A percentile compares a stretch with the other conserved stretches of the same genome.
Conservation (phyloP, 2,329 filamentous ascomycete species). For the Ascochyta lentis region DNA sequence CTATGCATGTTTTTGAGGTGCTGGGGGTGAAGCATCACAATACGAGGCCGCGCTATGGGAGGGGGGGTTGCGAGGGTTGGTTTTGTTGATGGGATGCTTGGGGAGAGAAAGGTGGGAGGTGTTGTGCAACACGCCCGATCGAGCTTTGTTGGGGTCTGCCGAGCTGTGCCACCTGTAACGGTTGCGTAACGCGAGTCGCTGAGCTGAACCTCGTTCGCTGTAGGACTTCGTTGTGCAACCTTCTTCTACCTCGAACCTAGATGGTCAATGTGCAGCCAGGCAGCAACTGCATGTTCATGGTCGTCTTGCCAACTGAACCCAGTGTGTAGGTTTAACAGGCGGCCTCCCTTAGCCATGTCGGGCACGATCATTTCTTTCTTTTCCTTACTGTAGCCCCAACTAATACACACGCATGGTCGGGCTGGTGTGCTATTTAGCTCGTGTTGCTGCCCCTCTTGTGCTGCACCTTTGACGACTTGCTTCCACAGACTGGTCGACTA, state of each 20-base stretch:
- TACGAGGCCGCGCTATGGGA: not conserved
- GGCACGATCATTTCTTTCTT: not conserved
- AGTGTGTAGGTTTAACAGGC: not conserved
- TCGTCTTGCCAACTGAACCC: not conserved
- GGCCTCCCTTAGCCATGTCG: not conserved
- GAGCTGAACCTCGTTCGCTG: not conserved
- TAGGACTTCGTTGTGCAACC: not conserved
- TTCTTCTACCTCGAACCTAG: not conserved
- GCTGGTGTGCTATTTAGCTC: not conserved
- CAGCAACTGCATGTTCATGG: not conserved
- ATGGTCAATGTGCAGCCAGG: too few species aligned
- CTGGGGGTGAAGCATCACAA: constrained; percentile 19
- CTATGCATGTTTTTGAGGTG: constrained; percentile 22
- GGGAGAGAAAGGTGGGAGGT: too few species aligned
- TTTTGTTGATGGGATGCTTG: constrained; percentile 2
- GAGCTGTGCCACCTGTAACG: not conserved
- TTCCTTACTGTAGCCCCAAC: too few species aligned
- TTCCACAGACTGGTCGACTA: not conserved
- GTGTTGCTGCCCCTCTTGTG: constrained; percentile 30
- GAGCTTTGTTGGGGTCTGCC: not conserved
- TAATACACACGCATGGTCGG: not conserved
- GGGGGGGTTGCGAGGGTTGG: constrained; percentile 9
- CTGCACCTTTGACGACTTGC: constrained; percentile 34
- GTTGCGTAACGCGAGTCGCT: not conserved
- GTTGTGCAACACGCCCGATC: not conserved